These are phyloP conservation scores for Diplodia mutila DNA, from an alignment of 2,329 filamentous ascomycete species.

Conservation along the genomic window DNA sequence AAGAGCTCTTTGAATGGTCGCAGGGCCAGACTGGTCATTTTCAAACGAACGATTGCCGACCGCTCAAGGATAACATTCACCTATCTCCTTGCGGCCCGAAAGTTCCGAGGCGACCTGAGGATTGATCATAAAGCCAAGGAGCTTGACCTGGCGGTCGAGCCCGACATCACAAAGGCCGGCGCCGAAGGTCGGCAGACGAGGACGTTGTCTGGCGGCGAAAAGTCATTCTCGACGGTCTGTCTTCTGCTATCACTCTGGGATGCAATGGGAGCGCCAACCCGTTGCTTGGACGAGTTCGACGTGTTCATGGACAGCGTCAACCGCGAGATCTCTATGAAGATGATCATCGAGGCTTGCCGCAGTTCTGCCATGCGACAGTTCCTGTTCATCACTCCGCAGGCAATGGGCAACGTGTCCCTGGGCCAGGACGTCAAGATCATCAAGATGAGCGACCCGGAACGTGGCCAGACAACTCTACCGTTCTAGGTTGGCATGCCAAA, in stretches of 20 bases:
- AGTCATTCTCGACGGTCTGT: slow-evolving; percentile 97
- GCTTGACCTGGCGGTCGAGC: slow-evolving; percentile 75
- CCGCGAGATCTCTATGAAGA: slow-evolving; percentile 85
- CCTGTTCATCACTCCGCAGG: slow-evolving; percentile 93
- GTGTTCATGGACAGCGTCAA: slow-evolving; percentile 99
- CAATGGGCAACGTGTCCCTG: slow-evolving; percentile 64
- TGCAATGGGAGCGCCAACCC: slow-evolving; percentile 92
- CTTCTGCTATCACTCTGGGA: slow-evolving; percentile 93
- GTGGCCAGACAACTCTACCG: slow-evolving; percentile 52
- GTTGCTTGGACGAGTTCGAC: slow-evolving; percentile 96
- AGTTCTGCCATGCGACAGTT: slow-evolving; percentile 90
- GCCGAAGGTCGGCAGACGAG: slow-evolving; percentile 79
- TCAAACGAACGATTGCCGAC: slow-evolving; percentile 84
- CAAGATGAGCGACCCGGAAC: slow-evolving; percentile 60
- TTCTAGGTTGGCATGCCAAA: slow-evolving; percentile 28
- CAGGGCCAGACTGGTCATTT: slow-evolving; percentile 74
- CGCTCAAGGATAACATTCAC: slow-evolving; percentile 83
- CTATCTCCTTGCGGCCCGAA: slow-evolving; percentile 85
- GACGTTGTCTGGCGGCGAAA: slow-evolving; percentile 93
- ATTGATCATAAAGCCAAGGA: slow-evolving; percentile 76
- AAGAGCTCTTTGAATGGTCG: slow-evolving; percentile 69
- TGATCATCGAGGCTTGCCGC: slow-evolving; percentile 88
- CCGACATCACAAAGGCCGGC: slow-evolving; percentile 69
- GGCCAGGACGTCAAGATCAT: slow-evolving; percentile 77
- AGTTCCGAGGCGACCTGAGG: slow-evolving; percentile 80